Base-by-base conservation (phyloP, 768 basidiomycete genomes). In the Naganishia onofrii region DNA sequence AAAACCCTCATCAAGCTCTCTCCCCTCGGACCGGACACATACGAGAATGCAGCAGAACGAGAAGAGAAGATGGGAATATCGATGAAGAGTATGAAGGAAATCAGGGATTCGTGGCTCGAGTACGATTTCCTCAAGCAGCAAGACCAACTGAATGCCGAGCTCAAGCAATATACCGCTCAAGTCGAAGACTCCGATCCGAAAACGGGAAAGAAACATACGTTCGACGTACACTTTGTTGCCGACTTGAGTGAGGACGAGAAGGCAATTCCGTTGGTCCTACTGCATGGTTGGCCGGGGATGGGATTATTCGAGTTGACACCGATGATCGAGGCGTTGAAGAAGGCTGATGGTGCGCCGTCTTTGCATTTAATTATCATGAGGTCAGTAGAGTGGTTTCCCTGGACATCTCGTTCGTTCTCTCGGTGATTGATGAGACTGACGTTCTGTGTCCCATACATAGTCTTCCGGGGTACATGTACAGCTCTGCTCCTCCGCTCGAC, bases 401-500 rank as follows among this genome's bases (percentile, higher is more conserved):
- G 32, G 21, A 10, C 15, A n/a, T 15, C 42, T 42, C 13, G 15
- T 42, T 7, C 42, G 42, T 42, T 42, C 42, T 42, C 2, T 8
- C 15, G 42, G 2, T 42, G 42, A 42, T 15, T 67, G 19, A 28
- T 12, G 34, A 36, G 6, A 36, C 34, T 36, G 34, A 36, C 31
- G 5, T 44, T 65, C 21, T 36, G 12, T 32, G 36, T 12, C n/a
- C n/a, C 1, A 17, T 54, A 12, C 26, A 2, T 29, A 70, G 73
- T 26, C 69, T 80, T 21, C 75, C 78, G n/a, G 76, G 80, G 19
- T 81, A 71, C 58, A 69, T 74, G 12, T 80, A 79, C 75, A 78
- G 78, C 3, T 71, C 71, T 2, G 66, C 72, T 3, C 77, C 80
- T 10, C 77, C 77, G 15, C 52, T 73, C 3, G 79, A 80, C 53